These are phyloP conservation scores for Globisporangium paddicum DNA, from an alignment of 352 stramenopile genomes.

Conservation along the genomic window DNA sequence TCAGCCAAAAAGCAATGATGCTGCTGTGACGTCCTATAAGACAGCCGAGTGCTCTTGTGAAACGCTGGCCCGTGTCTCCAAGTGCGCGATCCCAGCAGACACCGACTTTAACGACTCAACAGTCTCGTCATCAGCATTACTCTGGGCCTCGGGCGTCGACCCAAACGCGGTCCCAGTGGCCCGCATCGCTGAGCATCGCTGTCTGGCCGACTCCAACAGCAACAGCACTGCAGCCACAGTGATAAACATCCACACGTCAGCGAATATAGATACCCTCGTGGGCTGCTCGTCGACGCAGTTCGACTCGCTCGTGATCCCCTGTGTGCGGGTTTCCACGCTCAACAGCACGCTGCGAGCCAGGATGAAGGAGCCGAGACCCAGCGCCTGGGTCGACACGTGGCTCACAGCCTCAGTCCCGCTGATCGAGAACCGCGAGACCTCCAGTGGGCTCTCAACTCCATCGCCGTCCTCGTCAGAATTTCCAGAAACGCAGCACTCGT, in stretches of 20 bases:
- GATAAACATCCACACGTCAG: not conserved
- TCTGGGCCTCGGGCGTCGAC: slow-evolving; percentile 1
- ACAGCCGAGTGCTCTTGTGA: not conserved
- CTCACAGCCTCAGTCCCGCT: not conserved
- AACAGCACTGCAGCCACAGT: not conserved
- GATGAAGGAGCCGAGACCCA: not conserved
- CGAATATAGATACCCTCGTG: not conserved
- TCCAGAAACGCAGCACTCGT: not conserved
- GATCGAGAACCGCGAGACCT: not conserved
- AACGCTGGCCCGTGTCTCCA: not conserved
- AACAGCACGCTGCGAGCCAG: not conserved
- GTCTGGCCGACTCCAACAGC: not conserved
- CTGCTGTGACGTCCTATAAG: not conserved
- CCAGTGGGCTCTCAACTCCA: not conserved
- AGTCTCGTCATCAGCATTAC: not conserved
- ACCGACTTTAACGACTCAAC: not conserved
- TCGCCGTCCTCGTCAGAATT: not conserved
- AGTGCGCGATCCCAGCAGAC: not conserved
- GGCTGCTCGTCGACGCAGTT: not conserved
- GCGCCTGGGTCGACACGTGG: slow-evolving; percentile 3
- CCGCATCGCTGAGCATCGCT: not conserved
- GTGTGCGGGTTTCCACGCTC: not conserved
- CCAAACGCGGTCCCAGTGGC: not conserved
- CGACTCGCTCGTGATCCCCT: slow-evolving; percentile 8
- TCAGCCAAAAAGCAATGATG: not conserved